Base-by-base conservation (phyloP, 1,139 yeast species). In the Blastobotrys persicus region DNA sequence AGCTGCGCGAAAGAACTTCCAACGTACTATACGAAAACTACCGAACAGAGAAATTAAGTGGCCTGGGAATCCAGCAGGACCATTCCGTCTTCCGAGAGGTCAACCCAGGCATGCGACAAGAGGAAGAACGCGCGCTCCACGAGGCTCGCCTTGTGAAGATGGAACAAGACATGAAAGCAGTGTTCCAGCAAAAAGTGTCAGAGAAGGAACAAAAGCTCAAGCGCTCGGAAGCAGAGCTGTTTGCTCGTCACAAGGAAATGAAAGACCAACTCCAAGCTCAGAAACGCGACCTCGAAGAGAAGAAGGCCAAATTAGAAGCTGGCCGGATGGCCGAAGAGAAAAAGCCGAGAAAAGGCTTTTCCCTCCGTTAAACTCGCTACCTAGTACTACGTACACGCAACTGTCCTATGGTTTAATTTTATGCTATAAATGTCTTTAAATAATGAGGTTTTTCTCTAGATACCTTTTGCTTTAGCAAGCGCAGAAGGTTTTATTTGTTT, bases 171-270 rank as follows among this genome's bases (percentile, higher is more conserved):
- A 89, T 94, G 98, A 91, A 92, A 75, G 79, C 84, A 23, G 96
- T 94, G 51, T 94, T 94, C 81, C 96, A 91, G 72, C 95, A 88
- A 67, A 94, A 92, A 75, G 98, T 94, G 35, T 77, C 86, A 52
- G 98, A 91, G 72, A 94, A 94, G 82, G 99, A 94, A 71, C 88
- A 89, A 78, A 91, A 91, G 74, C 80, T 94, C 68, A 96, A 91
- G 75, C 88, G 91, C 73, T 88, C 97, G 45, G 98, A 94, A 73
- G 95, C 96, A 51, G 98, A 94, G 71, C 79, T 94, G 65, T 92
- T 92, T 69, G 81, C 95, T 37, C 83, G 95, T 69, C 98, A 94
- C 72, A 88, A 88, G 70, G 98, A 92, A 69, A 89, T 92, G 94
- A 91, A 92, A 74, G 98, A 91, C 65, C 88, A 88, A 70, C 78